Percentiles rank a stretch among this genome's conserved stretches.
These are phyloP conservation scores for Cladosporium sp. DNA, from an alignment of 2,329 filamentous ascomycete species.

Conservation along the genomic window DNA sequence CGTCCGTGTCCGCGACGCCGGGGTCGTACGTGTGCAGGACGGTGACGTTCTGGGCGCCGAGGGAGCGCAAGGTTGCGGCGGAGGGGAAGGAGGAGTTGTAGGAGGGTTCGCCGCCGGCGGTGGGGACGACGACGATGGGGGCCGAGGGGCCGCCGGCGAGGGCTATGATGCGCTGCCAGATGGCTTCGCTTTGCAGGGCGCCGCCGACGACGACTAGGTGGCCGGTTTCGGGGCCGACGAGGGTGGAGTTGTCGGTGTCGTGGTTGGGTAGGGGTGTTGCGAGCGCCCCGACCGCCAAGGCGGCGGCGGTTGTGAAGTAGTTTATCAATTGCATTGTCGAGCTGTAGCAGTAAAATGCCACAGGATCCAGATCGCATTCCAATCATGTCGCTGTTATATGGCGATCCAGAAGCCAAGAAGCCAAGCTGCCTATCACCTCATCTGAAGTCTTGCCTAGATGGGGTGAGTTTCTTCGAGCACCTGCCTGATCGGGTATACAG, in stretches of 20 bases:
- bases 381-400: background rate
- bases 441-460: background rate
- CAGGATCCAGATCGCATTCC: background rate
- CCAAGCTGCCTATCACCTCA: background rate
- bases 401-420: background rate
- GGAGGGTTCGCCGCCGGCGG: conserved; percentile 17
- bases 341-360: background rate
- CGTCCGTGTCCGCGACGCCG: conserved; percentile 16
- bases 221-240: conserved; percentile 16
- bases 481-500: no score
- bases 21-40: conserved; percentile 21
- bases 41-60: conserved; percentile 18
- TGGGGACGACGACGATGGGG: conserved; percentile 18
- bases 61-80: conserved; percentile 13
- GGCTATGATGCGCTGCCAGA: conserved; percentile 18
- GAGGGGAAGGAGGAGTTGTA: conserved; percentile 18
- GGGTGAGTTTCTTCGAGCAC: background rate
- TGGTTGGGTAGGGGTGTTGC: background rate
- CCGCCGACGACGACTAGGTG: conserved; percentile 19
- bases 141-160: conserved; percentile 16
- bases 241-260: background rate
- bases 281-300: background rate
- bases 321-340: background rate
- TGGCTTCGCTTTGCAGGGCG: conserved; percentile 14
- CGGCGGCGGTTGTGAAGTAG: background rate